Percentiles rank a stretch among this genome's conserved stretches.
Conservation (phyloP, 2,329 filamentous ascomycete genomes). For the Fusarium acutatum region DNA sequence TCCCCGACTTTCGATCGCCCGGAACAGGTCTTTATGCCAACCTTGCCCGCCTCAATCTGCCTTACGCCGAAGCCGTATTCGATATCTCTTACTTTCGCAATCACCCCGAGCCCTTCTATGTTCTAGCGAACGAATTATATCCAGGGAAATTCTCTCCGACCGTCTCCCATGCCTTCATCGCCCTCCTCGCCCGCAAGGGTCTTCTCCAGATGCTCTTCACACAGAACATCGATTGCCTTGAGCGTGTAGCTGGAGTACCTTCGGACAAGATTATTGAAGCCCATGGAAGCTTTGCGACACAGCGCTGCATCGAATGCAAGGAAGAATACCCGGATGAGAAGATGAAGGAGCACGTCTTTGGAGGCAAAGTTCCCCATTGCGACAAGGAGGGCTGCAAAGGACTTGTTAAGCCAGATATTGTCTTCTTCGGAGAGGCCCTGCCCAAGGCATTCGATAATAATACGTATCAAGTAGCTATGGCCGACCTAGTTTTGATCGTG, state of each 20-base stretch:
- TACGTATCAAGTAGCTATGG: conserved; percentile 60
- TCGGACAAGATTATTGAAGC: conserved; percentile 86
- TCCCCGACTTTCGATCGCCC: conserved; percentile 94
- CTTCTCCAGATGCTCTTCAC: conserved; percentile 89
- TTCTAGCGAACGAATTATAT: conserved; percentile 89
- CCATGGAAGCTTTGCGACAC: conserved; percentile 92
- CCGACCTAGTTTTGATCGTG: conserved; percentile 84
- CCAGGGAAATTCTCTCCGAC: conserved; percentile 91
- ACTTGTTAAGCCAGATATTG: conserved; percentile 91
- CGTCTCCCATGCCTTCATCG: conserved; percentile 88
- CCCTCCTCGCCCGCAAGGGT: conserved; percentile 80
- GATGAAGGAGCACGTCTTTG: conserved; percentile 76
- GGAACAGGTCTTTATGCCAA: conserved; percentile 95
- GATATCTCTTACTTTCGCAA: conserved; percentile 88
- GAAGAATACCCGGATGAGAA: conserved; percentile 73
- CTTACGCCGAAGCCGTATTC: conserved; percentile 92
- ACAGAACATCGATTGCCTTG: conserved; percentile 97
- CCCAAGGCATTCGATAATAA: conserved; percentile 49
- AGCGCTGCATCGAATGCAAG: conserved; percentile 91
- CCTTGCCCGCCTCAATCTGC: conserved; percentile 83
- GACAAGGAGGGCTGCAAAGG: conserved; percentile 70
- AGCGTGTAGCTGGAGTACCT: conserved; percentile 86
- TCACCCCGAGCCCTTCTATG: conserved; percentile 90
- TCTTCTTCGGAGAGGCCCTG: conserved; percentile 86
- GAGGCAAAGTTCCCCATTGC: conserved; percentile 77